These are phyloP conservation scores for Aegilops longissima DNA, from an alignment of 176 grass and related monocot species.

Conservation along the genomic window DNA sequence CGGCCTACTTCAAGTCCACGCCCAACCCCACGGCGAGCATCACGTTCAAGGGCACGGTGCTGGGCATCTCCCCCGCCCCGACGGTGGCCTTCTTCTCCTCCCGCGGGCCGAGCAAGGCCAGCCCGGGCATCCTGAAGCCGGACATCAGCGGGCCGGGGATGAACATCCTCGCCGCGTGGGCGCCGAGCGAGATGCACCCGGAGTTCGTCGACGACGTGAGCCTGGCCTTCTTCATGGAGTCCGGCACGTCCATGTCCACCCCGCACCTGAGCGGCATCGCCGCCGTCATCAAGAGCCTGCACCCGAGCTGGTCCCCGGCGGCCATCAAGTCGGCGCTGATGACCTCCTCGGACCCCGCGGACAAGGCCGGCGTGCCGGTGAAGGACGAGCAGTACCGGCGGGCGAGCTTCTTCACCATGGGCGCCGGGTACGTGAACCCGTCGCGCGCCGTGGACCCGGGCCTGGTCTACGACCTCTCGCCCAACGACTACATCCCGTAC, in stretches of 20 bases:
- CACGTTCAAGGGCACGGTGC: conserved; percentile 47
- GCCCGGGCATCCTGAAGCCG: conserved; percentile 58
- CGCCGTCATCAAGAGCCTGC: conserved; percentile 60
- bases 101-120: conserved; percentile 53
- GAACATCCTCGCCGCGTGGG: conserved; percentile 75
- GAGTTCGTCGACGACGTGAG: conserved; percentile 40
- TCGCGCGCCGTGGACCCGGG: conserved; percentile 55
- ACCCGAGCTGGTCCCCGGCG: conserved; percentile 62
- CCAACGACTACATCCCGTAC: conserved; percentile 54
- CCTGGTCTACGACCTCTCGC: conserved; percentile 59
- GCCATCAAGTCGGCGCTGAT: conserved; percentile 76
- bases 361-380: conserved; percentile 43
- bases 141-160: conserved; percentile 70
- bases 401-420: conserved; percentile 61
- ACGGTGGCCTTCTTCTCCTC: conserved; percentile 66
- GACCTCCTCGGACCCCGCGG: conserved; percentile 44
- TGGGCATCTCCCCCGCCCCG: conserved; percentile 53
- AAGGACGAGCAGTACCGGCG: conserved; percentile 56
- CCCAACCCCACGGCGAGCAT: conserved; percentile 50
- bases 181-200: conserved; percentile 49
- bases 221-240: conserved; percentile 63
- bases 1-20: conserved; percentile 43
- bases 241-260: conserved; percentile 73
- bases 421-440: conserved; percentile 76
- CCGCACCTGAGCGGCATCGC: conserved; percentile 76